Conservation (phyloP, 2,329 filamentous ascomycete genomes). For the Didymellaceae sp. region DNA sequence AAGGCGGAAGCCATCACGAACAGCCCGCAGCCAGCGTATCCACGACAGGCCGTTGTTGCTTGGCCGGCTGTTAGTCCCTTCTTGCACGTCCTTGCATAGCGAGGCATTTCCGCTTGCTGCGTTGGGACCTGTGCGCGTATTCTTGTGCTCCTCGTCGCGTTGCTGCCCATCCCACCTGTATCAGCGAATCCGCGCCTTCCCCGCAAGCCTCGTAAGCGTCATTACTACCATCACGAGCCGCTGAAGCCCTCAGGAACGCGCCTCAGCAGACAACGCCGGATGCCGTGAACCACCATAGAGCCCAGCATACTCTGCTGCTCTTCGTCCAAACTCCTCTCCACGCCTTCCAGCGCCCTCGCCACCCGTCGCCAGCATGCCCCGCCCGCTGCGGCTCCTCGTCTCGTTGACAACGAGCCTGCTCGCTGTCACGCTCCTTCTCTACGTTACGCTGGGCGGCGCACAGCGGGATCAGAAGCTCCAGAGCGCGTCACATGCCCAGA, state of each 20-base stretch:
- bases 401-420: slow-evolving; percentile 53
- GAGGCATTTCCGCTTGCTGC: not conserved
- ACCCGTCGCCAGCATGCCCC: slow-evolving; percentile 37
- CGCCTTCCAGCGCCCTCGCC: slow-evolving; percentile 10
- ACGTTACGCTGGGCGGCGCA: slow-evolving; percentile 41
- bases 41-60: slow-evolving; percentile 19
- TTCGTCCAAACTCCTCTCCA: not conserved
- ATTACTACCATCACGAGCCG: slow-evolving; percentile 17
- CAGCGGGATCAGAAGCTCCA: slow-evolving; percentile 27
- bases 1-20: slow-evolving; percentile 7
- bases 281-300: slow-evolving; percentile 16
- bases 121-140: not conserved
- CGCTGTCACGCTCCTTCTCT: slow-evolving; percentile 54
- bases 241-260: slow-evolving; percentile 4
- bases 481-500: slow-evolving; percentile 26
- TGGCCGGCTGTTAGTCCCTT: slow-evolving; percentile 2
- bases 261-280: slow-evolving; percentile 11
- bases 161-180: slow-evolving; percentile 4
- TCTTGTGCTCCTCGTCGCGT: slow-evolving; percentile 1
- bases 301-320: slow-evolving; percentile 35
- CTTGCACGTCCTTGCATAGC: slow-evolving; percentile 18
- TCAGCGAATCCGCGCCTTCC: slow-evolving; percentile 11
- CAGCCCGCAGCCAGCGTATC: not conserved
- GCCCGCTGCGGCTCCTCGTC: slow-evolving; percentile 48
- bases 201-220: slow-evolving; percentile 18